These are phyloP conservation scores for Fusarium chaquense DNA, from an alignment of 2,329 filamentous ascomycete genomes.

Conservation along the genomic window DNA sequence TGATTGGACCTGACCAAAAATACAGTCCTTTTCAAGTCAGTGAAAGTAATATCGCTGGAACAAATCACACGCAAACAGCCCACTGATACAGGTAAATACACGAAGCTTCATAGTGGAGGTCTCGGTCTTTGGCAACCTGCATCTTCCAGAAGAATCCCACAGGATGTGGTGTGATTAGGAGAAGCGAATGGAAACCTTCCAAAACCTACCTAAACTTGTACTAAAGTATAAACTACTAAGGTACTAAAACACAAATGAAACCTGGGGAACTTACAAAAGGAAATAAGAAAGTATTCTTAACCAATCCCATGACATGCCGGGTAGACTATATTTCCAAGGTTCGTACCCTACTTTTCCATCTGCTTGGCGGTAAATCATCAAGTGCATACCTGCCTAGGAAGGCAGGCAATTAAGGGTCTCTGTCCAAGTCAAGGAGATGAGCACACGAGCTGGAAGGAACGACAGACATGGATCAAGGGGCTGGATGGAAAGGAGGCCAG, in stretches of 20 bases:
- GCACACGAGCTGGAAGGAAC: conserved; percentile 17
- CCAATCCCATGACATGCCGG: conserved; percentile 19
- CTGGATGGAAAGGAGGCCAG: conserved; percentile 24
- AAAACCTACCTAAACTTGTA: conserved; percentile 9
- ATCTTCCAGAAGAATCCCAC: conserved; percentile 12
- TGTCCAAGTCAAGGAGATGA: conserved; percentile 17
- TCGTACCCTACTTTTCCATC: conserved; percentile 11
- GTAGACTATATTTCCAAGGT: not conserved
- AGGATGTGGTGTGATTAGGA: conserved; percentile 30
- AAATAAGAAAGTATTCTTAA: not conserved
- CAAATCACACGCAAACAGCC: not conserved
- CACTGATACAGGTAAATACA: not conserved
- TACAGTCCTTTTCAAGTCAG: not conserved
- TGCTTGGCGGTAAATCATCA: conserved; percentile 6
- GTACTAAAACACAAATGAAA: conserved; percentile 23
- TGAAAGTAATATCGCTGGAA: not conserved
- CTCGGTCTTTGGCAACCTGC: conserved; percentile 3
- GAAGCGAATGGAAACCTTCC: conserved; percentile 26
- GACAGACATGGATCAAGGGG: conserved; percentile 16
- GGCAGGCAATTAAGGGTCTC: not conserved
- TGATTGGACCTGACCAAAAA: not conserved
- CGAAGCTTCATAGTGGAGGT: conserved; percentile 16
- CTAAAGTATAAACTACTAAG: not conserved
- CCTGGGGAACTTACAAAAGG: conserved; percentile 29
- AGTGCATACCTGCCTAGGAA: not conserved